Evolutionary conservation across 169 alveolate genomes (phyloP).

Genomic region (Plasmodium inui): DNA sequence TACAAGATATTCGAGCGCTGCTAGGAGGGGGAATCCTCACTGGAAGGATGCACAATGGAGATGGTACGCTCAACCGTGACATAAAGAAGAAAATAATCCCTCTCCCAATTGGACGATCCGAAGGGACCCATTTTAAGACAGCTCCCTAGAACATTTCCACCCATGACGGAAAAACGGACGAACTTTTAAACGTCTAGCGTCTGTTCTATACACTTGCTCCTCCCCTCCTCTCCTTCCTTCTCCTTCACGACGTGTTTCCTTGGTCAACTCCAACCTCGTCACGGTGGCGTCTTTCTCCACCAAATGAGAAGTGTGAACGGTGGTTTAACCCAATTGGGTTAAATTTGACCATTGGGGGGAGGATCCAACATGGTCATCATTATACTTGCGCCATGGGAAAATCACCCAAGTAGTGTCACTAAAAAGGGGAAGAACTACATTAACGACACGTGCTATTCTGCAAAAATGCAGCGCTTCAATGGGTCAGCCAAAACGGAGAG

Average conservation of each 20-base stretch:
- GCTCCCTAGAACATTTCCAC: background rate
- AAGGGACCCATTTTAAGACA: background rate
- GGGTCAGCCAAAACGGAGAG: background rate
- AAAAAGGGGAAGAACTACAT: background rate
- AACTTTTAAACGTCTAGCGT: background rate
- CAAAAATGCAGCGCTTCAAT: background rate
- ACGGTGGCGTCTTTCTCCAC: background rate
- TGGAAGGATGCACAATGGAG: background rate
- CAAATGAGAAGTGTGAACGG: background rate
- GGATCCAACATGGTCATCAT: background rate
- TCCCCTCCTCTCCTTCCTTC: background rate
- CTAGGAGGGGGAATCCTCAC: background rate
- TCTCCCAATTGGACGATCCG: background rate
- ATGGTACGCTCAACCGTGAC: background rate
- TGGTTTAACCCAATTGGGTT: background rate
- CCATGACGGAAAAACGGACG: background rate
- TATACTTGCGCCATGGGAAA: background rate
- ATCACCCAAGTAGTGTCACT: background rate
- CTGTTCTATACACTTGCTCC: background rate
- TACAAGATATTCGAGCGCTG: constrained; percentile 79
- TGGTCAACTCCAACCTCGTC: background rate
- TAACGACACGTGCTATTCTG: background rate
- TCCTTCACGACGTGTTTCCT: background rate
- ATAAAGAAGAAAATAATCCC: too few relatives aligned
- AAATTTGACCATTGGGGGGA: background rate